Base-by-base conservation (phyloP, 1,284 basidiomycete species). In the Marasmius fiardii region DNA sequence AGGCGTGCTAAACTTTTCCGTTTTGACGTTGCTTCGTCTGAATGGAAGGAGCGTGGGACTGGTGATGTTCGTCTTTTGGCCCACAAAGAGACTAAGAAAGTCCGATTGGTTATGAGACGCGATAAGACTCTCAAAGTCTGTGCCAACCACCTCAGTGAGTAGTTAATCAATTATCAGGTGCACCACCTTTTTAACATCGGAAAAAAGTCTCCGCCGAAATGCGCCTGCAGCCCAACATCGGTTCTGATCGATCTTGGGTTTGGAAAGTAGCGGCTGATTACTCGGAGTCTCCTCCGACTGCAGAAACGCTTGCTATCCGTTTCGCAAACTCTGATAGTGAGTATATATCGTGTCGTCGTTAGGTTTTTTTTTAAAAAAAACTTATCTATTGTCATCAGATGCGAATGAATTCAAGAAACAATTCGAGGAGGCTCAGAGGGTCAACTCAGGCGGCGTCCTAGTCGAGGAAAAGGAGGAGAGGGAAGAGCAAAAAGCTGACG, bases 101-200 rank as follows among this genome's bases (percentile, higher is more conserved):
- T 97, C 66, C 86, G 97, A 60, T 85, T 99, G 60, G 94, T 99
- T 70, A 99, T 99, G 97, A 84, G 97, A 76, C 92, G 97, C 74
- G 97, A 99, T 83, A 98, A 98, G 88, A 99, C 97, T 48, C 83
- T 95, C 74, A 99, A 99, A 76, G 95, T 99, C 72, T 99, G 97
- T 78, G 97, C 97, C 59, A 99, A 99, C 80, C 97, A 99, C 77
- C 78, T 85, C 65, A 85, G 96, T 98, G 68, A 76, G 93, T 86
- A 52, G 23, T 18, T 41, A 48, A 43, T 53, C 35, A 1, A n/a
- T 48, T 51, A 55, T 20, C 26, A 23, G 44, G 20, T 43, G 56
- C 41, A 53, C n/a, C n/a, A 44, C 51, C 34, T 18, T 48, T 18
- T 16, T 43, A 45, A 47, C 57, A 49, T 24, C 47, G 52, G 55